Percentiles rank a stretch among this genome's conserved stretches.
Evolutionary conservation across 495 filamentous ascomycete species (phyloP).

Genomic region (Ramalina intermedia): DNA sequence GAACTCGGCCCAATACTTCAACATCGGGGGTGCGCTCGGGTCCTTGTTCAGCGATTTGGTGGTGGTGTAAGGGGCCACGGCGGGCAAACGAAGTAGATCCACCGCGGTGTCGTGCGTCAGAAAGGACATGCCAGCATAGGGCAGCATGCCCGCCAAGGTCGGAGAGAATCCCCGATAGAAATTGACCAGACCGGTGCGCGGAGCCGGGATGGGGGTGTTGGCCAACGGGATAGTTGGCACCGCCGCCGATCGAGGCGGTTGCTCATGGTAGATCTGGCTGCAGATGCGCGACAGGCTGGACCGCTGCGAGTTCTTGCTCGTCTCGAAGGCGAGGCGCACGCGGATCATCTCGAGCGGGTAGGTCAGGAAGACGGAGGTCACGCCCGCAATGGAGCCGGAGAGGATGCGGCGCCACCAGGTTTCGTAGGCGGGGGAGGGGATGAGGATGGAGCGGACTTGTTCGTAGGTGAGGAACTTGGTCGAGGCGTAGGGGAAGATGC

Average conservation of each 20-base stretch:
- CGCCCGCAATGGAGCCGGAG: conserved; percentile 68
- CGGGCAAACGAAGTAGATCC: conserved; percentile 59
- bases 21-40: conserved; percentile 30
- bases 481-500: conserved; percentile 93
- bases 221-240: conserved; percentile 12
- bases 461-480: conserved; percentile 98
- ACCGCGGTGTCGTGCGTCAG: conserved; percentile 80
- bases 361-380: conserved; percentile 84
- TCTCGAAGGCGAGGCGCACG: conserved; percentile 89
- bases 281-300: conserved; percentile 59
- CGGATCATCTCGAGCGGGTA: conserved; percentile 88
- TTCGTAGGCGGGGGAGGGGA: conserved; percentile 55
- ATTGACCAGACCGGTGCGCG: conserved; percentile 59
- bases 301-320: conserved; percentile 43
- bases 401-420: conserved; percentile 64
- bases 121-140: conserved; percentile 96
- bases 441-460: conserved; percentile 69
- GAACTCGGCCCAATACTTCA: conserved; percentile 71
- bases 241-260: conserved; percentile 17
- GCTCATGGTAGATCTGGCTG: conserved; percentile 72
- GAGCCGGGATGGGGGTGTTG: conserved; percentile 23
- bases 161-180: conserved; percentile 92
- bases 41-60: conserved; percentile 22
- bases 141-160: conserved; percentile 84
- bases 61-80: conserved; percentile 53